Evolutionary conservation across 352 stramenopile genomes (phyloP).

Genomic region (Phytophthora syringae): DNA sequence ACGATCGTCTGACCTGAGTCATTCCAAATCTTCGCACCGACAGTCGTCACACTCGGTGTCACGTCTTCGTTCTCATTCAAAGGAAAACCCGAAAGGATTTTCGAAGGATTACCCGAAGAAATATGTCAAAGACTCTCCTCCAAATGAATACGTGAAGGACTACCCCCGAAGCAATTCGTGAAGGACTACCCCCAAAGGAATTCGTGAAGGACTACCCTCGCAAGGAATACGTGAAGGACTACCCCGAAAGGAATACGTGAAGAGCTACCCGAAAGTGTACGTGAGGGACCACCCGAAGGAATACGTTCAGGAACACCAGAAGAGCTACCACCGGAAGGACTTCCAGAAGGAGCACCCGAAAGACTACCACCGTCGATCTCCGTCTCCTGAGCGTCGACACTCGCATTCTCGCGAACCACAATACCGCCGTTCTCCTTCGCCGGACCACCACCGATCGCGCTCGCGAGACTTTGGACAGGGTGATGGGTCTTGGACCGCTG

Average conservation of each 20-base stretch:
- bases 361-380: conserved; percentile 24
- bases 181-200: conserved; percentile 23
- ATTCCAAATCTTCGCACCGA: conserved; percentile 27
- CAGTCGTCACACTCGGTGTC: conserved; percentile 28
- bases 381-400: conserved; percentile 26
- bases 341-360: conserved; percentile 23
- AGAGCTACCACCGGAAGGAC: conserved; percentile 1
- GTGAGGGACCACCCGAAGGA: conserved; percentile 19
- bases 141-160: conserved; percentile 7
- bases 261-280: conserved; percentile 24
- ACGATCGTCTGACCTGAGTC: conserved; percentile 31
- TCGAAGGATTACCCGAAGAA: conserved; percentile 4
- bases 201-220: conserved; percentile 14
- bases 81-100: conserved; percentile 19
- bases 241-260: conserved; percentile 18
- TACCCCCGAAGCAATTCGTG: conserved; percentile 2
- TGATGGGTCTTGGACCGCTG: conserved; percentile 18
- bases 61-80: conserved; percentile 30
- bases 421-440: conserved; percentile 27
- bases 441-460: conserved; percentile 27
- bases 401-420: conserved; percentile 25
- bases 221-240: conserved; percentile 19
- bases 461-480: conserved; percentile 29
- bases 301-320: conserved; percentile 19
- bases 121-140: conserved; percentile 3